These are phyloP conservation scores for Xylaria multiplex DNA, from an alignment of 2,329 filamentous ascomycete genomes.

Conservation along the genomic window DNA sequence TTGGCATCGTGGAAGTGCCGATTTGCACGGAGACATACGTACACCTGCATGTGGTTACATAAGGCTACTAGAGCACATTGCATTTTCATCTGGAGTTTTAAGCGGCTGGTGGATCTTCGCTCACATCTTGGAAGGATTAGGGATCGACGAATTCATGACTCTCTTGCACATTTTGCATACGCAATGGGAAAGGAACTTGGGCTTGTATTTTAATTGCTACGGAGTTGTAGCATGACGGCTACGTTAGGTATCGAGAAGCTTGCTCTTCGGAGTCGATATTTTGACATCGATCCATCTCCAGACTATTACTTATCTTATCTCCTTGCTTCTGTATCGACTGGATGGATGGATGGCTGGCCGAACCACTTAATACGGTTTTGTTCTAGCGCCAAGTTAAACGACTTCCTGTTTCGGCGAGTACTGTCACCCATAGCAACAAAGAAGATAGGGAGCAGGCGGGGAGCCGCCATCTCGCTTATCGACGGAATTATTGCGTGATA, in stretches of 20 bases:
- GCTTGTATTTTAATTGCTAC: constrained; percentile 11
- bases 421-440: constrained; percentile 7
- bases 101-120: constrained; percentile 22
- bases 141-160: constrained; percentile 27
- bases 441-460: not conserved
- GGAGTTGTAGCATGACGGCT: constrained; percentile 3
- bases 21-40: constrained; percentile 11
- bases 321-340: not conserved
- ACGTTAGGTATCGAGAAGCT: not conserved
- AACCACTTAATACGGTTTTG: constrained; percentile 26
- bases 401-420: constrained; percentile 22
- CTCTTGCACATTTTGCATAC: constrained; percentile 17
- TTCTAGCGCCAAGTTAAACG: constrained; percentile 21
- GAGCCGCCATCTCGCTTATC: not conserved
- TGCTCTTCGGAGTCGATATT: constrained; percentile 7
- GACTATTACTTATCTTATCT: not conserved
- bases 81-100: constrained; percentile 36
- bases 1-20: not conserved
- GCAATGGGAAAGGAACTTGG: constrained; percentile 19
- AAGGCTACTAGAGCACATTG: constrained; percentile 20
- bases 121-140: constrained; percentile 22
- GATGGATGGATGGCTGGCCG: not conserved
- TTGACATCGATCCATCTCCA: not conserved
- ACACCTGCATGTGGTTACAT: constrained; percentile 6
- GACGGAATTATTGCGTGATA: not conserved